Evolutionary conservation across 345 rosid species (phyloP).

Genomic region (Abelmoschus esculentus): DNA sequence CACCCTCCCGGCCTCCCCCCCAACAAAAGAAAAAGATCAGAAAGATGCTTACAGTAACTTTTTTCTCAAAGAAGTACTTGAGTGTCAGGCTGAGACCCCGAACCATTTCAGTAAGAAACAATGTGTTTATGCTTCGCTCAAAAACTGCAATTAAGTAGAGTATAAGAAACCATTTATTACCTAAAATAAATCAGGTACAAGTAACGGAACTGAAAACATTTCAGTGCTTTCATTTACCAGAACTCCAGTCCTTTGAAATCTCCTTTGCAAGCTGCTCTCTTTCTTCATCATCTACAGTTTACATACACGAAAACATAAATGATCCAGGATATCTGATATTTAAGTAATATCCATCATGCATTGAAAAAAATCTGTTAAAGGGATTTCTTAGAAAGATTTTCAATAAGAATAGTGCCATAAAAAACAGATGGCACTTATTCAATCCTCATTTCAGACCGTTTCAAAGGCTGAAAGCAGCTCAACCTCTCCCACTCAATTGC

Average conservation of each 20-base stretch:
- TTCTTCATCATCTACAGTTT: constrained; percentile 70
- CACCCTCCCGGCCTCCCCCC: neutral
- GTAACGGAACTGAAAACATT: neutral
- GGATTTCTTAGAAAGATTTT: neutral
- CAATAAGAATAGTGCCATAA: neutral
- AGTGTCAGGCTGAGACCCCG: constrained; percentile 76
- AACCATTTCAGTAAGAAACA: constrained; percentile 93
- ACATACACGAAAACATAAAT: constrained; percentile 6
- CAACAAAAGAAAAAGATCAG: neutral
- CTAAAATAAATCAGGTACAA: neutral
- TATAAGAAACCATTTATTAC: constrained; percentile 10
- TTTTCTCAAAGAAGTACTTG: constrained; percentile 85
- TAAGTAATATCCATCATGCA: too few species aligned
- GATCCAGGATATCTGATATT: too few species aligned
- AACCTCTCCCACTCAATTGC: neutral
- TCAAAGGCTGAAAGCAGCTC: neutral
- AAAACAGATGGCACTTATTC: too few species aligned
- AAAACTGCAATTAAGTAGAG: constrained; percentile 48
- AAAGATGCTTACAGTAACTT: constrained; percentile 72
- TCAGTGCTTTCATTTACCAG: constrained; percentile 38
- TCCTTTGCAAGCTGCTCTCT: constrained; percentile 86
- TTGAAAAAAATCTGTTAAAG: neutral
- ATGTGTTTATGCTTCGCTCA: constrained; percentile 84
- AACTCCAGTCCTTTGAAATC: constrained; percentile 94
- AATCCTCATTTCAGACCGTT: neutral